Conservation (phyloP, 768 basidiomycete genomes). For the Naganishia antarctica region DNA sequence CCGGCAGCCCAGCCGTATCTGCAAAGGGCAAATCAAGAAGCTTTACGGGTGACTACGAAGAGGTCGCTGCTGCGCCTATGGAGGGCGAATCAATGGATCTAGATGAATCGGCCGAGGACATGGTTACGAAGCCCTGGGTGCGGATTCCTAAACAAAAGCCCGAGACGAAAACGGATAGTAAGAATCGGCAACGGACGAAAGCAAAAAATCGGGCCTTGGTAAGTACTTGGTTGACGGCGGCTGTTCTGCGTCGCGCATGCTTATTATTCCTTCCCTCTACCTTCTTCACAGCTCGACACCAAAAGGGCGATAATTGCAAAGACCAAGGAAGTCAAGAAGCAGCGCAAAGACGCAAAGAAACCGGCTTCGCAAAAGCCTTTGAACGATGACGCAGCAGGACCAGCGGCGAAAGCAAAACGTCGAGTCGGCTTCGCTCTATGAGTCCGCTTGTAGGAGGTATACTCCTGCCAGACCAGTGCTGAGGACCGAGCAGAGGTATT, state of each 20-base stretch:
- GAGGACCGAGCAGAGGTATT: too few relatives aligned
- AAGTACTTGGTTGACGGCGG: neutral
- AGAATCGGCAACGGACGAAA: slow-evolving; percentile 14
- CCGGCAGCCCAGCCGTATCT: neutral
- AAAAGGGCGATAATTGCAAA: slow-evolving; percentile 1
- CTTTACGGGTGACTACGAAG: neutral
- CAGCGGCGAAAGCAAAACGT: slow-evolving; percentile 2
- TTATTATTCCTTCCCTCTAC: neutral
- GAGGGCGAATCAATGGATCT: neutral
- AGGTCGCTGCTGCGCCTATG: neutral
- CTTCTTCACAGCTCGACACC: slow-evolving; percentile 1
- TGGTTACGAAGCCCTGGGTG: too few relatives aligned
- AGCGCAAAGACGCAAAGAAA: slow-evolving; percentile 14
- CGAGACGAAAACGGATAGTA: slow-evolving; percentile 5
- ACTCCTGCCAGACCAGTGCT: too few relatives aligned
- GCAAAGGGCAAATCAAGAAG: slow-evolving; percentile 17
- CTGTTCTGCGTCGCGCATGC: neutral
- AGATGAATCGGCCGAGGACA: too few relatives aligned
- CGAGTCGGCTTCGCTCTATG: slow-evolving; percentile 10
- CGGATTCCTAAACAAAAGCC: too few relatives aligned
- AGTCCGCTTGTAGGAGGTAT: too few relatives aligned
- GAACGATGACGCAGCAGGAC: neutral
- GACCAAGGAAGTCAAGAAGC: slow-evolving; percentile 18
- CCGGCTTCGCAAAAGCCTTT: neutral
- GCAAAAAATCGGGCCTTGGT: slow-evolving; percentile 6